phyloP scores from a whole-genome alignment of 306 rosid genomes.

The Medicago ruthenica region DNA sequence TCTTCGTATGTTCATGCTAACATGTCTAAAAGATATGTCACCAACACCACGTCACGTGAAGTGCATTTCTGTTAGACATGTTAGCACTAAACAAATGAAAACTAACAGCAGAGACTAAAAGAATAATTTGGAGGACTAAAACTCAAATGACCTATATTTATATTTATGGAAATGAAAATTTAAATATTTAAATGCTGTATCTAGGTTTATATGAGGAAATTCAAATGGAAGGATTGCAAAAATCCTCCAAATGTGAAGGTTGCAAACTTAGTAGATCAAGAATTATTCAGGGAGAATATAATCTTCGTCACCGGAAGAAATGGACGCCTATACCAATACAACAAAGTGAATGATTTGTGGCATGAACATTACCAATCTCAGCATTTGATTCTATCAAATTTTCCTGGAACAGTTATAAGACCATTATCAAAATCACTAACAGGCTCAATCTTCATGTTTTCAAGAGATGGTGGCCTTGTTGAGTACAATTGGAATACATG shows the following conservation, averaged over 20 bases:
- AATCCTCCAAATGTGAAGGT: slow-evolving; percentile 68
- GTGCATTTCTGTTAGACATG: neutral
- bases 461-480: slow-evolving; percentile 83
- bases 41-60: neutral
- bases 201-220: slow-evolving; percentile 85
- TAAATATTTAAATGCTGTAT: slow-evolving; percentile 38
- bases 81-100: neutral
- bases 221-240: slow-evolving; percentile 88
- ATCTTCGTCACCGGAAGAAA: slow-evolving; percentile 81
- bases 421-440: slow-evolving; percentile 60
- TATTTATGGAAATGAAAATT: neutral
- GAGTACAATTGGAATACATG: slow-evolving; percentile 81
- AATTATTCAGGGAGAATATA: slow-evolving; percentile 76
- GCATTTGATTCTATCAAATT: slow-evolving; percentile 77
- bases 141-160: neutral
- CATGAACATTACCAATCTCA: slow-evolving; percentile 92
- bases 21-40: neutral
- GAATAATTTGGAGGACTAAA: neutral
- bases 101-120: neutral
- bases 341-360: slow-evolving; percentile 87
- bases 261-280: slow-evolving; percentile 79
- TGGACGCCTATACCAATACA: slow-evolving; percentile 86
- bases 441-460: slow-evolving; percentile 89
- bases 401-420: slow-evolving; percentile 78
- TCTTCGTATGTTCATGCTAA: neutral